Conservation (phyloP, 768 basidiomycete species). For the Punctularia strigosozonata region DNA sequence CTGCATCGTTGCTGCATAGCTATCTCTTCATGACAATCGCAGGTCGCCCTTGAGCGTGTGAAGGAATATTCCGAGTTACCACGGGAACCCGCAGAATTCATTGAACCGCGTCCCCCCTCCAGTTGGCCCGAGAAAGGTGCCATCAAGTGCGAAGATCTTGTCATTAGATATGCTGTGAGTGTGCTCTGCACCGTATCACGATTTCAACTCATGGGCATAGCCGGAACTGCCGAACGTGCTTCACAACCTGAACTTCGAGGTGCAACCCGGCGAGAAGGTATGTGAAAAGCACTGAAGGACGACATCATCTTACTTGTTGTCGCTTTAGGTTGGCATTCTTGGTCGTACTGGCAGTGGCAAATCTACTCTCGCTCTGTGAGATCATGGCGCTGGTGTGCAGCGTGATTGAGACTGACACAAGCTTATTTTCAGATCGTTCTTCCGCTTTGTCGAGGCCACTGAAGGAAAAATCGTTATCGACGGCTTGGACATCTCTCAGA, state of each 20-base stretch:
- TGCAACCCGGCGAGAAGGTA: conserved; percentile 70
- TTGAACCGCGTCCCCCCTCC: conserved; percentile 73
- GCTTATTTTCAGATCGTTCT: no score
- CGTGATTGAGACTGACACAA: no score
- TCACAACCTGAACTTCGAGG: conserved; percentile 64
- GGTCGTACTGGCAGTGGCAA: conserved; percentile 63
- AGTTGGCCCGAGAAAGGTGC: conserved; percentile 69
- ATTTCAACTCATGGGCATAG: conserved; percentile 22
- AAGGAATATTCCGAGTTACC: conserved; percentile 81
- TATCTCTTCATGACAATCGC: not conserved
- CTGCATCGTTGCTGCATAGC: not conserved
- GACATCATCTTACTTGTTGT: conserved; percentile 1
- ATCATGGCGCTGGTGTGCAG: no score
- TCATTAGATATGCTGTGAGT: conserved; percentile 69
- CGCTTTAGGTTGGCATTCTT: conserved; percentile 48
- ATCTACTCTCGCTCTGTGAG: conserved; percentile 68
- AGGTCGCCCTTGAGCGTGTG: conserved; percentile 82
- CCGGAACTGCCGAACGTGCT: conserved; percentile 82
- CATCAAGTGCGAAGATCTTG: conserved; percentile 62
- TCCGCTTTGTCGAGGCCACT: conserved; percentile 83
- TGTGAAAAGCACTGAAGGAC: conserved; percentile 6
- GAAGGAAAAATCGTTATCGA: conserved; percentile 68
- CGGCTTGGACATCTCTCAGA: conserved; percentile 63
- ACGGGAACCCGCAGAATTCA: conserved; percentile 71
- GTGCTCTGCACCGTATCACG: no score